Evolutionary conservation across 345 rosid species (phyloP).

Genomic region (Bruguiera sexangula): DNA sequence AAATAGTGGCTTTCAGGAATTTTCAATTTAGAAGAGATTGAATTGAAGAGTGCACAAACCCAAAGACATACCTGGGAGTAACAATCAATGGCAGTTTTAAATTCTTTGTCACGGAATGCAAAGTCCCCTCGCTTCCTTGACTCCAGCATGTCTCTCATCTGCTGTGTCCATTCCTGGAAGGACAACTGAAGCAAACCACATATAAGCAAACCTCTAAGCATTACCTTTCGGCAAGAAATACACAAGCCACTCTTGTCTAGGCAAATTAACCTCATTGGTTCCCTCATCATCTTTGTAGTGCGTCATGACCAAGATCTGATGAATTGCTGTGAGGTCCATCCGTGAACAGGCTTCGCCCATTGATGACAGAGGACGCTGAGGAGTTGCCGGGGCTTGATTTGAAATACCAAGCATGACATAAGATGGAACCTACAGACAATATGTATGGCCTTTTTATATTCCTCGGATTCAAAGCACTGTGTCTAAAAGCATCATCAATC

Average conservation of each 20-base stretch:
- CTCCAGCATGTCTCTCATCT: constrained; percentile 92
- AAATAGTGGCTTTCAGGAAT: too few relatives aligned
- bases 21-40: too few relatives aligned
- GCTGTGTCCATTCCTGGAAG: constrained; percentile 98
- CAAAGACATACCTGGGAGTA: constrained; percentile 71
- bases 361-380: constrained; percentile 70
- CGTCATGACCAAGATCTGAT: constrained; percentile 74
- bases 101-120: constrained; percentile 94
- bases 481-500: too few relatives aligned
- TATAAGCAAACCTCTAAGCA: constrained; percentile 20
- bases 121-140: constrained; percentile 89
- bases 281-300: constrained; percentile 98
- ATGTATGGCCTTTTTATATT: neutral
- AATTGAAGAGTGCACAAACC: neutral
- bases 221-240: constrained; percentile 3
- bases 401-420: constrained; percentile 78
- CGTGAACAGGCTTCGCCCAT: constrained; percentile 97
- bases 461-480: neutral
- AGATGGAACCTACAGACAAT: constrained; percentile 66
- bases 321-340: constrained; percentile 94
- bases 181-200: constrained; percentile 56
- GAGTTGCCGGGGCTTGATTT: constrained; percentile 66
- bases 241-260: neutral
- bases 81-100: constrained; percentile 82
- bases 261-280: constrained; percentile 68